These are phyloP conservation scores for Pseudisothecium myosuroides DNA, from an alignment of 225 moss, liverwort and hornwort genomes.

Conservation along the genomic window DNA sequence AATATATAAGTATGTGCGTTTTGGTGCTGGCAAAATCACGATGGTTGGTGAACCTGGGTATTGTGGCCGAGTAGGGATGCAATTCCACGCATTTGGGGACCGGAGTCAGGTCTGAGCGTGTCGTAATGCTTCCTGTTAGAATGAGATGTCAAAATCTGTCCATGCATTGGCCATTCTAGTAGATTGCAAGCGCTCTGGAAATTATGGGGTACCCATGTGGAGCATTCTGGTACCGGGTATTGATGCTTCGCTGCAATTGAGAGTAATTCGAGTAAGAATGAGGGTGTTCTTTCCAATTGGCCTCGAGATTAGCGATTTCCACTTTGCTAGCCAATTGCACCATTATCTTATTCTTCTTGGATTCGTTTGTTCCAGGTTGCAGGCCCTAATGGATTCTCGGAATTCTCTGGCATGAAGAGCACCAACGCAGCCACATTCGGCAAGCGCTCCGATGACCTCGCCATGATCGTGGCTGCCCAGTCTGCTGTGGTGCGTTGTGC, in stretches of 20 bases:
- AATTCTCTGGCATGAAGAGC: conserved; percentile 78
- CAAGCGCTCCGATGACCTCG: conserved; percentile 65
- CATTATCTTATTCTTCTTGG: neutral
- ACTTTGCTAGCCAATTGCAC: no score
- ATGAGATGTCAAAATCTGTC: neutral
- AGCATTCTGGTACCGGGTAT: neutral
- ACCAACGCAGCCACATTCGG: conserved; percentile 45
- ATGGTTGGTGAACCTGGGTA: neutral
- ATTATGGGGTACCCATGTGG: neutral
- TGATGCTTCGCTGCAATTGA: neutral
- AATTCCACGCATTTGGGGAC: neutral
- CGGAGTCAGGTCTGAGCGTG: neutral
- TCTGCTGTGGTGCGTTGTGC: conserved; percentile 36
- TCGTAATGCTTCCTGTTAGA: neutral
- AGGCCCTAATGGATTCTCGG: conserved; percentile 43
- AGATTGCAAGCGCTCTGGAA: neutral
- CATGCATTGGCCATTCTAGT: neutral
- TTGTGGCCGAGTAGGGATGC: neutral
- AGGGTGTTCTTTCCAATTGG: neutral
- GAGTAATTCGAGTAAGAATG: no score
- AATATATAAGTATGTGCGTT: neutral
- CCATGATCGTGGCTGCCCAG: conserved; percentile 45
- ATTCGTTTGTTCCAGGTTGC: conserved; percentile 2
- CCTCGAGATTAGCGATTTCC: neutral
- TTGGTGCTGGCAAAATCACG: neutral